phyloP scores from a whole-genome alignment of 73 alveolate genomes.

The Paramecium sonneborni region DNA sequence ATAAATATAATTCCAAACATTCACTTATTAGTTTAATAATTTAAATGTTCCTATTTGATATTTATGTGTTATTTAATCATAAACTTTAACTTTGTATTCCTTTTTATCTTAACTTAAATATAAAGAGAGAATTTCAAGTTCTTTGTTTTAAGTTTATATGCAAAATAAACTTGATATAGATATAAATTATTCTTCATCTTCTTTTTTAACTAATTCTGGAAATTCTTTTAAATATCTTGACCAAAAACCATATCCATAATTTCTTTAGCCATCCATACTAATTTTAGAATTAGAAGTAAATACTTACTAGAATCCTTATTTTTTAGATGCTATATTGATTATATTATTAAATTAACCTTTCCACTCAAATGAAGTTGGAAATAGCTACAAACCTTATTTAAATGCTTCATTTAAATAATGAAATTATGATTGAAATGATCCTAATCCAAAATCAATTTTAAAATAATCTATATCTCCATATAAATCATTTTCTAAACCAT shows the following conservation, averaged over 20 bases:
- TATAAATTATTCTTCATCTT: neutral
- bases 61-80: neutral
- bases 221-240: neutral
- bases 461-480: slow-evolving; percentile 12
- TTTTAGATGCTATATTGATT: neutral
- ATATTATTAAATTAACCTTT: neutral
- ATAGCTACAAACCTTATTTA: neutral
- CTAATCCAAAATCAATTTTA: neutral
- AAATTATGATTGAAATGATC: neutral
- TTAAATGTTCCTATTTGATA: neutral
- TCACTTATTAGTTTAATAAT: neutral
- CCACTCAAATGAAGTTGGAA: slow-evolving; percentile 36
- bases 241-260: slow-evolving; percentile 42
- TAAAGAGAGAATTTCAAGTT: neutral
- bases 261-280: slow-evolving; percentile 29
- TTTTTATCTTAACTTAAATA: neutral
- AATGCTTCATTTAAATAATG: neutral
- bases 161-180: neutral
- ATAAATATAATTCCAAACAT: slow-evolving; percentile 1
- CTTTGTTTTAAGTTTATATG: neutral
- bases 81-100: neutral
- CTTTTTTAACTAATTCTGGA: neutral
- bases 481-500: neutral
- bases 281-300: neutral
- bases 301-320: neutral